Conservation (phyloP, 495 filamentous ascomycete species). For the Apodospora peruviana region DNA sequence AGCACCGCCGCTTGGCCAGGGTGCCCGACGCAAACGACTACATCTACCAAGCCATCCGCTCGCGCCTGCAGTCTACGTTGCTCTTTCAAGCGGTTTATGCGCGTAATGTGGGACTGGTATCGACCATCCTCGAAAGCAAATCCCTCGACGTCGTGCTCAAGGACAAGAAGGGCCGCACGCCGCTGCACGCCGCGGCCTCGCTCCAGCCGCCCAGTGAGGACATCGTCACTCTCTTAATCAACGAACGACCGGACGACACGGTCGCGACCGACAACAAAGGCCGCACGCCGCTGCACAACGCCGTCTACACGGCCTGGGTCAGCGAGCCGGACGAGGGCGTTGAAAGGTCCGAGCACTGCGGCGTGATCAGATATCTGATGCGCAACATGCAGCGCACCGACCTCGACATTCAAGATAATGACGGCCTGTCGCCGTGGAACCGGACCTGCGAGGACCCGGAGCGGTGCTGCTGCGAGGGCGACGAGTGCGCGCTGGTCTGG, state of each 20-base stretch:
- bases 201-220: conserved; percentile 2
- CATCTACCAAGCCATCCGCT: conserved; percentile 5
- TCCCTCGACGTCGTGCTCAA: not conserved
- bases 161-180: not conserved
- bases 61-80: not conserved
- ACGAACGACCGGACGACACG: conserved; percentile 2
- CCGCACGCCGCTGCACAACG: conserved; percentile 8
- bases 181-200: conserved; percentile 4
- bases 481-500: conserved; percentile 3
- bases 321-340: not conserved
- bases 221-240: conserved; percentile 4
- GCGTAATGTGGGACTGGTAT: not conserved
- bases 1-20: conserved; percentile 3
- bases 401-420: conserved; percentile 2
- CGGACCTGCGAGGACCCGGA: not conserved
- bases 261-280: conserved; percentile 5
- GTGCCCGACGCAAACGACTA: conserved; percentile 4
- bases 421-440: conserved; percentile 6
- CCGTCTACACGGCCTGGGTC: not conserved
- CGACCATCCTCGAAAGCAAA: not conserved
- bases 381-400: conserved; percentile 10
- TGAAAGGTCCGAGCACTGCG: not conserved
- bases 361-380: conserved; percentile 4
- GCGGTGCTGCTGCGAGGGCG: not conserved
- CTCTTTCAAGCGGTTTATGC: conserved; percentile 1